Percentiles rank a stretch among this genome's conserved stretches.
Evolutionary conservation across 2,329 filamentous ascomycete species (phyloP).

Genomic region (Chaetomiaceae sp.): DNA sequence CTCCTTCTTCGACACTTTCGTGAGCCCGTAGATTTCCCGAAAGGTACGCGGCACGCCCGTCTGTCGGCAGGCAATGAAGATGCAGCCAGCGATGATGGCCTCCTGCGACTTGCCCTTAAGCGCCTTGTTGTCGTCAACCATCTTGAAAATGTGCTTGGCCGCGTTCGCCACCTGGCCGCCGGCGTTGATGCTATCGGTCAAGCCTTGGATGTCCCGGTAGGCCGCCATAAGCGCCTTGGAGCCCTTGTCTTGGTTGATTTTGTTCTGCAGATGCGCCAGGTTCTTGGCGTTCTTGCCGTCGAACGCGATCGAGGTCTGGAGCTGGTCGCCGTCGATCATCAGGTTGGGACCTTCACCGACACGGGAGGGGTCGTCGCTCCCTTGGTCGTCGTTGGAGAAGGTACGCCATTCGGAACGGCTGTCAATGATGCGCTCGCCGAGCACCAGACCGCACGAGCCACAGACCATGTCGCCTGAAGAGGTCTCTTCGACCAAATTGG

Average conservation of each 20-base stretch:
- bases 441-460: slow-evolving; percentile 81
- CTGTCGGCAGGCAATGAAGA: slow-evolving; percentile 95
- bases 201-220: slow-evolving; percentile 80
- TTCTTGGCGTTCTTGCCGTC: slow-evolving; percentile 66
- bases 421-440: slow-evolving; percentile 87
- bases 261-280: slow-evolving; percentile 73
- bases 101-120: slow-evolving; percentile 96
- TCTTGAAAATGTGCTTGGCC: slow-evolving; percentile 92
- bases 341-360: slow-evolving; percentile 91
- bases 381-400: slow-evolving; percentile 96
- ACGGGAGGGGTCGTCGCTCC: slow-evolving; percentile 94
- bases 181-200: slow-evolving; percentile 80
- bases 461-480: slow-evolving; percentile 91
- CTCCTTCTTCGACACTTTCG: slow-evolving; percentile 93
- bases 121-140: slow-evolving; percentile 83
- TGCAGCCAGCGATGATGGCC: slow-evolving; percentile 88
- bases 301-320: slow-evolving; percentile 82
- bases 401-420: slow-evolving; percentile 97
- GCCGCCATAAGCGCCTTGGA: slow-evolving; percentile 59
- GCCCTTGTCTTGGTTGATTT: slow-evolving; percentile 30
- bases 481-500: slow-evolving; percentile 88
- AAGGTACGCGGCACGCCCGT: slow-evolving; percentile 83
- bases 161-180: slow-evolving; percentile 77
- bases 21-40: slow-evolving; percentile 88
- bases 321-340: slow-evolving; percentile 81